These are phyloP conservation scores for Calonectria fujianensis DNA, from an alignment of 2,329 filamentous ascomycete genomes.

Conservation along the genomic window DNA sequence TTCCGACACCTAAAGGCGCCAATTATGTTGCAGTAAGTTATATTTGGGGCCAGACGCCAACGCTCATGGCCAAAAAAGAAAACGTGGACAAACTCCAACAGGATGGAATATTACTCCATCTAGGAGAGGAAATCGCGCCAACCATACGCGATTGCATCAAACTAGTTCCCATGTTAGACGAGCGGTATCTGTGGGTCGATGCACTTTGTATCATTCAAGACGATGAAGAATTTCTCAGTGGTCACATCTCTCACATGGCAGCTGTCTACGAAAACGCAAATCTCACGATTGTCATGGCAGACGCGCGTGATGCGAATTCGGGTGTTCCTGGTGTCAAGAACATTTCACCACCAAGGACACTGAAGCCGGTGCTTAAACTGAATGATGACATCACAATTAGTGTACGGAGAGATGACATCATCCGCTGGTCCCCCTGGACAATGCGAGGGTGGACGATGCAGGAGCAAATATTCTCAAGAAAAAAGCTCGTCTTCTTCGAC, in stretches of 20 bases:
- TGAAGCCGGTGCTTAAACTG: constrained; percentile 10
- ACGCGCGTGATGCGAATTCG: constrained; percentile 10
- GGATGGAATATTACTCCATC: background rate
- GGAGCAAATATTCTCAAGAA: constrained; percentile 37
- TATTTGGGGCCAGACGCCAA: constrained; percentile 30
- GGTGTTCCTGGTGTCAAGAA: constrained; percentile 27
- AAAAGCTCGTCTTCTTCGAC: constrained; percentile 33
- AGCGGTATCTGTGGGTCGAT: constrained; percentile 40
- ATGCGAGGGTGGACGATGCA: constrained; percentile 40
- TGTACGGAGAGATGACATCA: background rate
- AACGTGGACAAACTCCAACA: constrained; percentile 18
- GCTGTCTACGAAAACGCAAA: constrained; percentile 34
- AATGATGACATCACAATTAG: constrained; percentile 4
- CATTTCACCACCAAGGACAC: constrained; percentile 19
- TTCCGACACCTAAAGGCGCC: constrained; percentile 7
- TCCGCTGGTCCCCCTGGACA: constrained; percentile 15
- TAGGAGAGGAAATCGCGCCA: constrained; percentile 6
- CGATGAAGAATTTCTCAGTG: constrained; percentile 4
- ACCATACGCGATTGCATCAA: constrained; percentile 33
- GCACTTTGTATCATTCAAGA: constrained; percentile 40
- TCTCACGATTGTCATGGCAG: constrained; percentile 20
- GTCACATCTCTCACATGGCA: constrained; percentile 36
- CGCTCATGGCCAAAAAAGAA: constrained; percentile 15
- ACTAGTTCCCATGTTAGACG: constrained; percentile 29
- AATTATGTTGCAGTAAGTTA: constrained; percentile 36